phyloP scores from a whole-genome alignment of 306 rosid species.

The Aeschynomene evenia region DNA sequence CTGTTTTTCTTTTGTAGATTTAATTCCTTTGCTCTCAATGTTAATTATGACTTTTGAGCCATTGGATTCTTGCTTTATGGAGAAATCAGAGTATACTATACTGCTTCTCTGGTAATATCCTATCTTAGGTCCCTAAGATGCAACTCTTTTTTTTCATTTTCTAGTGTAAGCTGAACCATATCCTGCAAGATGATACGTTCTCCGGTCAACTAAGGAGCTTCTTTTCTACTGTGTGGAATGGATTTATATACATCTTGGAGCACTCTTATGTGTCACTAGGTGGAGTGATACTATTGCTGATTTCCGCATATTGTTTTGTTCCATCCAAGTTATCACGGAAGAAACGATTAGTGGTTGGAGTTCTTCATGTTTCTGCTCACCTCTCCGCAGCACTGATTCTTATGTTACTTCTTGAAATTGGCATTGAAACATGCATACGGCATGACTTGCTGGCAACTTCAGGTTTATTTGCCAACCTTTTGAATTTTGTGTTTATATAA shows the following conservation, averaged over 20 bases:
- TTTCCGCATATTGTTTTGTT: conserved; percentile 72
- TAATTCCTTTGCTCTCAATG: background rate
- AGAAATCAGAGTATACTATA: conserved; percentile 2
- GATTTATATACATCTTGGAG: conserved; percentile 69
- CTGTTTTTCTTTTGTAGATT: too few species aligned
- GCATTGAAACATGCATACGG: conserved; percentile 81
- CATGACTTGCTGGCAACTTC: conserved; percentile 89
- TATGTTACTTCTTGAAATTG: conserved; percentile 90
- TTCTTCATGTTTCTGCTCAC: conserved; percentile 92
- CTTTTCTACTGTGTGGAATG: conserved; percentile 81
- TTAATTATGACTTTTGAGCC: background rate
- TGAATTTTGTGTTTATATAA: conserved; percentile 11
- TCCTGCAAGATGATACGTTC: conserved; percentile 80
- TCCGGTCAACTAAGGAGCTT: conserved; percentile 75
- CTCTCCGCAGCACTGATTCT: conserved; percentile 83
- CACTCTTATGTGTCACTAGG: conserved; percentile 69
- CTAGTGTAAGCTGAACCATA: conserved; percentile 88
- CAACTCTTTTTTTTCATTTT: conserved; percentile 37
- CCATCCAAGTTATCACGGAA: conserved; percentile 85
- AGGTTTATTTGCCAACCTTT: conserved; percentile 46
- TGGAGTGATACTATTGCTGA: conserved; percentile 70
- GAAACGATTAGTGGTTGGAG: conserved; percentile 72
- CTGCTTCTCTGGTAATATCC: conserved; percentile 7
- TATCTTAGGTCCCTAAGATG: conserved; percentile 25
- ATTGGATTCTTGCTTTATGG: conserved; percentile 12